Base-by-base conservation (phyloP, 2,329 filamentous ascomycete genomes). In the Colletotrichum lupini region DNA sequence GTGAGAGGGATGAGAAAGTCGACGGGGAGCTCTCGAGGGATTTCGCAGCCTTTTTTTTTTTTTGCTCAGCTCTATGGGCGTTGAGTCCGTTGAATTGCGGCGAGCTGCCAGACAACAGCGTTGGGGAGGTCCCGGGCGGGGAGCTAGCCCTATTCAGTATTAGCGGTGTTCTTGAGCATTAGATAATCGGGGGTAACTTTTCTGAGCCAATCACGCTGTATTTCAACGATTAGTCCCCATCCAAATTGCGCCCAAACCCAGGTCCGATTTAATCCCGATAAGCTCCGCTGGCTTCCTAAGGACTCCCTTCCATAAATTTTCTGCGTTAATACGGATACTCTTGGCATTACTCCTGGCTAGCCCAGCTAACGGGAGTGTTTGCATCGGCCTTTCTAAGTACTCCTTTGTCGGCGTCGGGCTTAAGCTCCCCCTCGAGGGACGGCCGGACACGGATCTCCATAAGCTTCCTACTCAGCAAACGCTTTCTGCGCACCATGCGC, bases 41-140 rank as follows among this genome's bases (percentile, higher is more conserved):
- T 75, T 75, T 75, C 67, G 73, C 65, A 75, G 73, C 62, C 62
- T 35, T 46, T 72, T 66, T 68, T 74, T 74, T 75, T 75, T 74
- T 74, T 68, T 63, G 62, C 73, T 67, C 70, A 75, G 74, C 74
- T 75, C 64, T 75, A 61, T 71, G 62, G 72, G 55, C 59, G 74
- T 75, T 74, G 73, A 75, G 74, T 76, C 73, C 74, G 74, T 76
- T 76, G 74, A 76, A 75, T 75, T 76, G 73, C 73, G 69, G 74
- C 71, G 64, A 74, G 73, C 72, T 74, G 62, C 65, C 73, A 68
- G 62, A 72, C 62, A 62, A 55, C 68, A 67, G 72, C 72, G 72
- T 75, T 75, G 74, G 74, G 74, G 74, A 73, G 68, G 68, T 67
- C 53, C 64, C 42, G 72, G 62, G 30, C 14, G 24, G 12, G 11